A percentile compares a stretch with the other conserved stretches of the same genome.
These are phyloP conservation scores for Rhodotorula paludigena DNA, from an alignment of 768 basidiomycete genomes.

Conservation along the genomic window DNA sequence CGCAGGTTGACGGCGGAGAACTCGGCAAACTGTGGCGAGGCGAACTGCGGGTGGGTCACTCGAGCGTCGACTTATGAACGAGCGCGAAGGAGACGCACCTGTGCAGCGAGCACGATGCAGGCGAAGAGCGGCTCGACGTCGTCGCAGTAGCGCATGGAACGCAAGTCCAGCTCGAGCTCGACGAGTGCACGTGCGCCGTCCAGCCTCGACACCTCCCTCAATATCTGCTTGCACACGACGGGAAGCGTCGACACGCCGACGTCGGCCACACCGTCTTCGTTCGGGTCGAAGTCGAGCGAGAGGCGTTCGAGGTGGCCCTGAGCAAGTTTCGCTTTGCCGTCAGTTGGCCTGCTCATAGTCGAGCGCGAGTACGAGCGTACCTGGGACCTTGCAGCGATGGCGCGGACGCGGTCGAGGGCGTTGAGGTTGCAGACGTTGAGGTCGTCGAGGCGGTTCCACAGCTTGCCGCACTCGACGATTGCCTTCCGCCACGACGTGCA, in stretches of 20 bases:
- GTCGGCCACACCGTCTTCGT: no score
- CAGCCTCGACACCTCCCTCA: constrained; percentile 12
- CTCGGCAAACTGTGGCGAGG: constrained; percentile 31
- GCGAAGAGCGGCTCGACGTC: constrained; percentile 7
- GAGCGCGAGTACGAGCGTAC: not conserved
- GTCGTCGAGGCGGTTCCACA: constrained; percentile 4
- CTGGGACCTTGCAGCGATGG: not conserved
- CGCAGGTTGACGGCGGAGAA: constrained; percentile 21
- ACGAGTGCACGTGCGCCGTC: constrained; percentile 4
- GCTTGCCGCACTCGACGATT: not conserved
- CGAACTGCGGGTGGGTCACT: no score
- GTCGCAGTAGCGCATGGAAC: not conserved
- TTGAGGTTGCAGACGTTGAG: not conserved
- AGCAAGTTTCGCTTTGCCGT: no score
- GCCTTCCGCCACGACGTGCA: constrained; percentile 16
- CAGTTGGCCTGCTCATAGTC: no score
- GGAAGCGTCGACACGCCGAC: not conserved
- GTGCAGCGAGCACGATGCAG: not conserved
- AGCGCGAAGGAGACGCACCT: not conserved
- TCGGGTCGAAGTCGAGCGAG: not conserved
- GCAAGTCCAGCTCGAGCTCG: constrained; percentile 10
- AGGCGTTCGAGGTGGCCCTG: not conserved
- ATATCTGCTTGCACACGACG: constrained; percentile 6
- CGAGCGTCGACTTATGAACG: not conserved
- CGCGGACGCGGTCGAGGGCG: constrained; percentile 2